Evolutionary conservation across 805 yeast genomes (phyloP).

Genomic region (Blastobotrys peoriensis): DNA sequence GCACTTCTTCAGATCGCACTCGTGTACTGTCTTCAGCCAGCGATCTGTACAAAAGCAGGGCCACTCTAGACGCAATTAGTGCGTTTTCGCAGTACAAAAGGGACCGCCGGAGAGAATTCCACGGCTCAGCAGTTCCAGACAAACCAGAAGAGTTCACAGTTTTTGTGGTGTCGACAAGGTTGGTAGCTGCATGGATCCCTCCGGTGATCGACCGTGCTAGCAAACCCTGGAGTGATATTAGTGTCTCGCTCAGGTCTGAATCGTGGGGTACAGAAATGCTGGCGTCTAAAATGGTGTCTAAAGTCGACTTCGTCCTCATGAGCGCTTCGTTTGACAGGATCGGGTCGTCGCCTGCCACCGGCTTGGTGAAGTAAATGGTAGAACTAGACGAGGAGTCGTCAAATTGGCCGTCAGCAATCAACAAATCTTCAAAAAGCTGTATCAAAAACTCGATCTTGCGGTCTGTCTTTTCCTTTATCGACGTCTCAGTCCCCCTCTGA

Average conservation of each 20-base stretch:
- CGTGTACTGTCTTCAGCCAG: not conserved
- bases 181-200: not conserved
- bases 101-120: not conserved
- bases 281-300: not conserved
- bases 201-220: not conserved
- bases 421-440: not conserved
- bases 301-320: slow-evolving; percentile 4
- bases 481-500: too few species aligned
- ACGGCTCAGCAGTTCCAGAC: not conserved
- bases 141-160: not conserved
- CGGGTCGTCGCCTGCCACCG: not conserved
- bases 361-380: not conserved
- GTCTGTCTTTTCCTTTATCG: too few species aligned
- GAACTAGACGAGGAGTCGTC: not conserved
- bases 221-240: not conserved
- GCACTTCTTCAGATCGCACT: not conserved
- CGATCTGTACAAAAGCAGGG: not conserved
- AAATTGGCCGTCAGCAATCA: not conserved
- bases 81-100: not conserved
- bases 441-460: not conserved
- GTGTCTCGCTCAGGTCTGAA: not conserved
- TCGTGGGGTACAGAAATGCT: not conserved
- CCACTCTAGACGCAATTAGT: not conserved
- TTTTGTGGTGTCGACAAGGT: not conserved
- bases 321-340: not conserved